A percentile compares a stretch with the other conserved stretches of the same genome.
Conservation (phyloP, 306 rosid genomes). For the Acacia confusa region DNA sequence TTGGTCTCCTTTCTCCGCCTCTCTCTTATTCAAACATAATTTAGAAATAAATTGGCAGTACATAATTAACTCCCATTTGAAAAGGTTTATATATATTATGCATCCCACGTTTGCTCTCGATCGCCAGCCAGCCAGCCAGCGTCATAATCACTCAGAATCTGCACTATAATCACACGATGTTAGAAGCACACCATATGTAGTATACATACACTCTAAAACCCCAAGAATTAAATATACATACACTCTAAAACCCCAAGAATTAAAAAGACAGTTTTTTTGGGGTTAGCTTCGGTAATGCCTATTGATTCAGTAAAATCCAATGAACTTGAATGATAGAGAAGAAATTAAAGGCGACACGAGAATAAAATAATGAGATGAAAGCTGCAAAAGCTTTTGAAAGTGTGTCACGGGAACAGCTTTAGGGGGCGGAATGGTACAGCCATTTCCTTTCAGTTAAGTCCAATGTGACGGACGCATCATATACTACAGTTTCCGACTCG, state of each 20-base stretch:
- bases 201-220: background rate
- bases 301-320: background rate
- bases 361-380: background rate
- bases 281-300: background rate
- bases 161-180: background rate
- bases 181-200: background rate
- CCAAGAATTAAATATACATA: background rate
- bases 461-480: constrained; percentile 44
- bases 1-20: background rate
- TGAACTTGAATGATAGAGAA: too few species aligned
- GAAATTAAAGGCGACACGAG: background rate
- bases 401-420: constrained; percentile 39
- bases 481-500: constrained; percentile 39
- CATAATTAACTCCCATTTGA: background rate
- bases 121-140: background rate
- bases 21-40: background rate
- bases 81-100: background rate
- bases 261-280: background rate
- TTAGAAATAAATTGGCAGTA: background rate
- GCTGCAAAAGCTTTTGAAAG: constrained; percentile 28
- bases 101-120: background rate
- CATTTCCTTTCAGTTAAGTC: constrained; percentile 34
- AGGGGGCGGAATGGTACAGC: constrained; percentile 24
- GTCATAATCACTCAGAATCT: background rate
- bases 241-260: background rate